phyloP scores from a whole-genome alignment of 2,329 filamentous ascomycete genomes.

The Alternaria sp. region DNA sequence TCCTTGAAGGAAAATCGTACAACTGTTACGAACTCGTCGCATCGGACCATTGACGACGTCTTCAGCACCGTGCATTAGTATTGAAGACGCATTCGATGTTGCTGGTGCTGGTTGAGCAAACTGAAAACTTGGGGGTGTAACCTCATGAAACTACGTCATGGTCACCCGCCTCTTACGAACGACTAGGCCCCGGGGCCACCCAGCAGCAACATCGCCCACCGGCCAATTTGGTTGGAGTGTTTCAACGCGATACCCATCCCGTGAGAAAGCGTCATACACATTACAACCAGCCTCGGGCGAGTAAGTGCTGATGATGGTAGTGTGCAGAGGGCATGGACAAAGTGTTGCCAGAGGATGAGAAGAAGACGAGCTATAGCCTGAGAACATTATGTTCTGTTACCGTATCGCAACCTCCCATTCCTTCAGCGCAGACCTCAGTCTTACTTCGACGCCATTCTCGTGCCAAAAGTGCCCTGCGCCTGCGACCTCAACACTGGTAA shows the following conservation, averaged over 20 bases:
- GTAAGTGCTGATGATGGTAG: neutral
- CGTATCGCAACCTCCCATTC: conserved; percentile 49
- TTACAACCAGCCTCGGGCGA: neutral
- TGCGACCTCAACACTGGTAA: conserved; percentile 53
- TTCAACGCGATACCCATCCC: accelerated
- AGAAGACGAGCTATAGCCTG: neutral
- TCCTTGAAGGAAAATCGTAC: neutral
- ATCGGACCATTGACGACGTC: neutral
- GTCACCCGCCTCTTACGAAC: neutral
- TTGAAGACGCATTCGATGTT: neutral
- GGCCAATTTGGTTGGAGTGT: neutral
- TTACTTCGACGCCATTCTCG: conserved; percentile 48
- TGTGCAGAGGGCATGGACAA: neutral
- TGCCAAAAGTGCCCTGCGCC: conserved; percentile 61
- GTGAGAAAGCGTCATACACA: neutral
- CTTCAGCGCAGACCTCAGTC: conserved; percentile 49
- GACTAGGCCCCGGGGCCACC: neutral
- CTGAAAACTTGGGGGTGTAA: neutral
- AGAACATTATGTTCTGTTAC: conserved; percentile 4
- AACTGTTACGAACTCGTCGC: neutral
- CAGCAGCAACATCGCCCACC: neutral
- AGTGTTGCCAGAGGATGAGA: neutral
- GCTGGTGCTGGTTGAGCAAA: neutral
- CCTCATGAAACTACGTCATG: neutral
- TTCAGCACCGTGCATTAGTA: neutral